Base-by-base conservation (phyloP, 2,329 filamentous ascomycete genomes). In the Botrytis elliptica region DNA sequence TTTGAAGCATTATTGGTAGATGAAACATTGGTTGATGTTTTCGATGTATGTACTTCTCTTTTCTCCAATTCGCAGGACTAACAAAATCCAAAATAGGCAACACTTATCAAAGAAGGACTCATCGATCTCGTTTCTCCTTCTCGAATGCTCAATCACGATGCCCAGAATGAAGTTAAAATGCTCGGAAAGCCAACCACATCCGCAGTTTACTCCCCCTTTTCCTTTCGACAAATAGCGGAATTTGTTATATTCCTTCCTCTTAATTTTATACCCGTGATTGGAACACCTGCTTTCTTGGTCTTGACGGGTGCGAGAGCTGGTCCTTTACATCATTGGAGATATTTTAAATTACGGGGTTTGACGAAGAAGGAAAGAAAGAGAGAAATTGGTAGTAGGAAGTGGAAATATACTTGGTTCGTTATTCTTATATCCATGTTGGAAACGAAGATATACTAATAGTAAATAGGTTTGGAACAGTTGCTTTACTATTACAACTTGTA, bases 291-390 rank as follows among this genome's bases (percentile, higher is more conserved):
- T 75, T 99, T 98, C 81, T 88, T 99, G 75, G 83, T 97, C 73
- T 87, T 97, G 77, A 98, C 95, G 0, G 96, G 95, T 1, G 93
- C 95, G 65, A 88, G 95, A 40, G 89, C 94, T 8, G 95, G 96
- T 0, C 96, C 95, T 46, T 88, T 98, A 42, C 91, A 96, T 72
- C 95, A 98, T 78, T 96, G 95, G 85, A 87, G 96, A 74, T 98
- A 96, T 86, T 98, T 95, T 81, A 89, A 94, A 79, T 85, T 99
- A 67, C 86, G 91, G 59, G 93, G 91, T 0, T 86, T 97, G 76
- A 88, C 88, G 59, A 94, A 91, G 82, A 90, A 92, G 78, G 89
- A 97, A 80, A 87, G 90, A 76, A 93, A 93, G 79, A 85, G 85
- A 42, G 93, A 92, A 78, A 88, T 95, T 42, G 87, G 86, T 74